Percentiles rank a stretch among this genome's conserved stretches.
Evolutionary conservation across 2,329 filamentous ascomycete species (phyloP).

Genomic region (Lasiodiplodia sp.): DNA sequence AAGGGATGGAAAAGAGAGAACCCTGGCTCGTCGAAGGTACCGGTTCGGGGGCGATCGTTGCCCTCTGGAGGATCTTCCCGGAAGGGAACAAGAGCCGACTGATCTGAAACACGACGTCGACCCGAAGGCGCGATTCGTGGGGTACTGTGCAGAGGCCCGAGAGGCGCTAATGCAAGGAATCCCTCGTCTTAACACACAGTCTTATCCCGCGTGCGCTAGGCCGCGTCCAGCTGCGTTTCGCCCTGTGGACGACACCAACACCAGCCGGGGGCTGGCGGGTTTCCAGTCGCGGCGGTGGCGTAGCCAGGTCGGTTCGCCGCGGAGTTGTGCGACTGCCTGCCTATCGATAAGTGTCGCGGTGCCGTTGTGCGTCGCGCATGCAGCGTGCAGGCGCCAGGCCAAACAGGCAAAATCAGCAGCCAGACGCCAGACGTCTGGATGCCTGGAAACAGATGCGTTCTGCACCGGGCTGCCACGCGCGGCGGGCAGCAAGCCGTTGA

Average conservation of each 20-base stretch:
- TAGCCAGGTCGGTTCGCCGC: too few relatives aligned
- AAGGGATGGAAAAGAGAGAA: constrained; percentile 27
- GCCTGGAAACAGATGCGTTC: constrained; percentile 15
- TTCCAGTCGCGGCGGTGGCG: too few relatives aligned
- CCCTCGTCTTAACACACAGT: constrained; percentile 25
- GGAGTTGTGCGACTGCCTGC: too few relatives aligned
- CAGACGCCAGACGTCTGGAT: constrained; percentile 19
- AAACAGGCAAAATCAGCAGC: constrained; percentile 10
- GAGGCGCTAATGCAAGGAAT: constrained; percentile 27
- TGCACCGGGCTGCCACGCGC: constrained; percentile 14
- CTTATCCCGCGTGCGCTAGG: constrained; percentile 18
- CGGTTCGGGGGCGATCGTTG: constrained; percentile 25
- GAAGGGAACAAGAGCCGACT: constrained; percentile 24
- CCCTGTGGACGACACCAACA: background rate
- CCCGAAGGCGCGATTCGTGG: constrained; percentile 31
- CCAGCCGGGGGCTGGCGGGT: too few relatives aligned
- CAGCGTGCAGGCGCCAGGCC: background rate
- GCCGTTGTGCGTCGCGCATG: background rate
- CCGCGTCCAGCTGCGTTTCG: constrained; percentile 6
- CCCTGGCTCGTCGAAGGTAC: constrained; percentile 28
- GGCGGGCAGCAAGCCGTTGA: constrained; percentile 14
- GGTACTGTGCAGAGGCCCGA: constrained; percentile 21
- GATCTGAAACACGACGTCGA: constrained; percentile 30
- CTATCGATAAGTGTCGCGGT: background rate
- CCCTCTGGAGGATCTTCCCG: constrained; percentile 25